Evolutionary conservation across 352 stramenopile genomes (phyloP).

Genomic region (Phytophthora rubi): DNA sequence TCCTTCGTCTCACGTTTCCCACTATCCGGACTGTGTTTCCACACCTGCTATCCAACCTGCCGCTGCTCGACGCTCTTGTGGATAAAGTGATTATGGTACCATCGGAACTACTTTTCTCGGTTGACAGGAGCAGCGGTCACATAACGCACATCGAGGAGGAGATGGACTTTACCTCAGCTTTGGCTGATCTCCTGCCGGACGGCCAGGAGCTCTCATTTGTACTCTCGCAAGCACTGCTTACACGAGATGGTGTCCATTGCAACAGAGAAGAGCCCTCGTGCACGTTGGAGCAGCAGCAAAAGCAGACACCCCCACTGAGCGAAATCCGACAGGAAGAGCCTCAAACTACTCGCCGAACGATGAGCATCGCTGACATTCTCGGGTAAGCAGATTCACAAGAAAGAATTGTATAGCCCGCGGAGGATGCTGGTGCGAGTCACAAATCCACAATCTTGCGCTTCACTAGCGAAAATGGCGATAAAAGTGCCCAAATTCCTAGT

Average conservation of each 20-base stretch:
- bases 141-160: slow-evolving; percentile 7
- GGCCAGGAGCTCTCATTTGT: not conserved
- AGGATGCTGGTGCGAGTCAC: not conserved
- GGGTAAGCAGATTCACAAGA: not conserved
- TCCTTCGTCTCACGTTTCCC: slow-evolving; percentile 8
- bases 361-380: slow-evolving; percentile 8
- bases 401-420: too few relatives aligned
- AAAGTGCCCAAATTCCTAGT: slow-evolving; percentile 1
- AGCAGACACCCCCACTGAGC: not conserved
- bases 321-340: not conserved
- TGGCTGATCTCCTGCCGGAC: slow-evolving; percentile 15
- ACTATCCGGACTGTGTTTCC: slow-evolving; percentile 13
- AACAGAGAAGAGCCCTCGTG: not conserved
- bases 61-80: slow-evolving; percentile 1
- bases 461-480: slow-evolving; percentile 2
- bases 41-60: slow-evolving; percentile 7
- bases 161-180: slow-evolving; percentile 8
- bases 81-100: slow-evolving; percentile 17
- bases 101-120: slow-evolving; percentile 6
- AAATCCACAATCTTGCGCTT: not conserved
- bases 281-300: not conserved
- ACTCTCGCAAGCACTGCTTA: not conserved
- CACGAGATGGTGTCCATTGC: not conserved
- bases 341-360: not conserved
- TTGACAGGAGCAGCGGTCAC: slow-evolving; percentile 6